A percentile compares a stretch with the other conserved stretches of the same genome.
Evolutionary conservation across 2,329 filamentous ascomycete species (phyloP).

Genomic region (Onygena corvina): DNA sequence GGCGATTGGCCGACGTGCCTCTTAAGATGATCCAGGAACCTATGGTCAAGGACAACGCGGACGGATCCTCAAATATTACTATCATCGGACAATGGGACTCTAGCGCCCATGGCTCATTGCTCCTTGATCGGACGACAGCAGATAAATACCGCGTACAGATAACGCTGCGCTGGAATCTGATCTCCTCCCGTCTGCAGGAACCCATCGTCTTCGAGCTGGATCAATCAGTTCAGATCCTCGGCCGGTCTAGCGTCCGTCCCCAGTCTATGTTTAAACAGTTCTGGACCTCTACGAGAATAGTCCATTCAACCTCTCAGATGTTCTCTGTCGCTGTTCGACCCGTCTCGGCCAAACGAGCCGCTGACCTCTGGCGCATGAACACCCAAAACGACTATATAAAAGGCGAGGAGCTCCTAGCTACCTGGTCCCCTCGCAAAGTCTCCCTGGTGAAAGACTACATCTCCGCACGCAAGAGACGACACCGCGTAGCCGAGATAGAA

Average conservation of each 20-base stretch:
- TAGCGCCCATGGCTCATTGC: constrained; percentile 76
- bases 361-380: constrained; percentile 92
- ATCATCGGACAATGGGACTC: constrained; percentile 95
- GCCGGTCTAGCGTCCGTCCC: constrained; percentile 71
- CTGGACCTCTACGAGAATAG: constrained; percentile 72
- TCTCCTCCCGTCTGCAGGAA: constrained; percentile 69
- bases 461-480: constrained; percentile 57
- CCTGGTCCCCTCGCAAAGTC: constrained; percentile 81
- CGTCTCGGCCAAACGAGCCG: constrained; percentile 76
- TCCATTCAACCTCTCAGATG: constrained; percentile 74
- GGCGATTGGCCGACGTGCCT: constrained; percentile 58
- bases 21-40: constrained; percentile 69
- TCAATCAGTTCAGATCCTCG: constrained; percentile 69
- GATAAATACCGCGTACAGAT: constrained; percentile 88
- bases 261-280: constrained; percentile 77
- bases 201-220: constrained; percentile 79
- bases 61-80: constrained; percentile 78
- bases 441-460: constrained; percentile 86
- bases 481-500: constrained; percentile 67
- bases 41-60: constrained; percentile 69
- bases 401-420: constrained; percentile 73
- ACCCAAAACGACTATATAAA: constrained; percentile 93
- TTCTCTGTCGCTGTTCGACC: constrained; percentile 81
- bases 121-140: constrained; percentile 86
- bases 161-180: constrained; percentile 73